These are phyloP conservation scores for Pichia deserticola DNA, from an alignment of 805 yeast genomes.

Conservation along the genomic window DNA sequence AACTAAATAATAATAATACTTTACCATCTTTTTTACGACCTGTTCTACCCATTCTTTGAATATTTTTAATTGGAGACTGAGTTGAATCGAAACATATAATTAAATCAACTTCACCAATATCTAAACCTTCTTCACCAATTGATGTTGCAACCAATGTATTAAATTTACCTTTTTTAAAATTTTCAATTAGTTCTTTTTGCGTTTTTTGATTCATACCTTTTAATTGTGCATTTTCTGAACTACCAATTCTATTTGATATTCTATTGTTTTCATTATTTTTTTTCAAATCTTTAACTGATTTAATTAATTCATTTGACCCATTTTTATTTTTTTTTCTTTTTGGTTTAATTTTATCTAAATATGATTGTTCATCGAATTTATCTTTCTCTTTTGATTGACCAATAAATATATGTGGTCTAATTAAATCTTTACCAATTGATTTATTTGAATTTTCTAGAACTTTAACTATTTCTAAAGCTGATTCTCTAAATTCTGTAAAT, in stretches of 20 bases:
- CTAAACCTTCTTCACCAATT: constrained; percentile 97
- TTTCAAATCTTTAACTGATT: constrained; percentile 9
- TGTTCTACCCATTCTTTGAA: constrained; percentile 97
- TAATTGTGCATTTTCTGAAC: constrained; percentile 69
- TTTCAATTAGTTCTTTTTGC: constrained; percentile 70
- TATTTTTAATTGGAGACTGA: constrained; percentile 83
- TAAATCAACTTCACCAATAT: constrained; percentile 95
- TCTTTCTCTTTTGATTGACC: constrained; percentile 83
- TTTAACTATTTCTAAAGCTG: constrained; percentile 81
- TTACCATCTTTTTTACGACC: constrained; percentile 92
- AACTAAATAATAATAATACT: constrained; percentile 66
- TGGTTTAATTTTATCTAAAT: constrained; percentile 16
- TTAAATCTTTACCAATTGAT: constrained; percentile 24
- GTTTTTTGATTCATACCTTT: constrained; percentile 87
- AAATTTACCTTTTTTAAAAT: constrained; percentile 64
- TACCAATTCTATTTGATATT: constrained; percentile 36
- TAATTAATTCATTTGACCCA: constrained; percentile 21
- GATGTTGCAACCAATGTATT: constrained; percentile 92
- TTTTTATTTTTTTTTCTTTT: constrained; percentile 15
- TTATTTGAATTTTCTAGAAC: constrained; percentile 39
- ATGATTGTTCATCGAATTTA: constrained; percentile 52
- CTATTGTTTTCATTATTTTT: constrained; percentile 12
- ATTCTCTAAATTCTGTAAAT: constrained; percentile 82
- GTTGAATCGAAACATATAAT: constrained; percentile 92
- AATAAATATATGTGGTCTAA: constrained; percentile 78